phyloP scores from a whole-genome alignment of 768 basidiomycete species.

The Mycena rosella region DNA sequence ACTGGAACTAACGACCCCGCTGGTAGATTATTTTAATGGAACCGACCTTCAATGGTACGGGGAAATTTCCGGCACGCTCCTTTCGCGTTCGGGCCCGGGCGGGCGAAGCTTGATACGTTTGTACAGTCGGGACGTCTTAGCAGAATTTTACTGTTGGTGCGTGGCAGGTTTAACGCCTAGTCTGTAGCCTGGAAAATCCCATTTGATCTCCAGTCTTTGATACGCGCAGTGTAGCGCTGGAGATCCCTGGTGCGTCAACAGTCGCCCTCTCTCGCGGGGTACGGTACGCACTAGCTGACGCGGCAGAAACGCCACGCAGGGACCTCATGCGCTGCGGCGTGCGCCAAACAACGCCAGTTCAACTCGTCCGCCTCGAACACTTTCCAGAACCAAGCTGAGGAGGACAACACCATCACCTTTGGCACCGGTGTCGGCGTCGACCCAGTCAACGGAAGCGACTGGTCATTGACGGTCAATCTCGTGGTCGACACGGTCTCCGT shows the following conservation, averaged over 20 bases:
- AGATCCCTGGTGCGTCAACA: constrained; percentile 13
- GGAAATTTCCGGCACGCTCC: constrained; percentile 23
- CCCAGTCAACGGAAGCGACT: constrained; percentile 45
- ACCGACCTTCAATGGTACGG: constrained; percentile 41
- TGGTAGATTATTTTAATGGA: constrained; percentile 37
- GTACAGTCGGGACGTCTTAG: constrained; percentile 38
- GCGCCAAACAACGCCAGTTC: constrained; percentile 31
- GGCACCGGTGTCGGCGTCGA: constrained; percentile 43
- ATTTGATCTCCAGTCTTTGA: constrained; percentile 14
- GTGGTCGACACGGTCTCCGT: too few species aligned
- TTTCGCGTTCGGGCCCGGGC: too few species aligned
- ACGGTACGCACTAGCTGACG: neutral
- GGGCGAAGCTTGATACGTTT: neutral
- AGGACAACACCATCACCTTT: constrained; percentile 12
- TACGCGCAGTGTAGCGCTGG: constrained; percentile 1
- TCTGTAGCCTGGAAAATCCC: neutral
- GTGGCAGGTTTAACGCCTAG: neutral
- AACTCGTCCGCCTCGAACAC: constrained; percentile 25
- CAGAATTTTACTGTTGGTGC: constrained; percentile 38
- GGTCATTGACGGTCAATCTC: constrained; percentile 40
- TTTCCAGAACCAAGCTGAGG: constrained; percentile 17
- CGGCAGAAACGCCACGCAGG: constrained; percentile 8
- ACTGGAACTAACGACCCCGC: constrained; percentile 17
- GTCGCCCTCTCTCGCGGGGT: too few species aligned
- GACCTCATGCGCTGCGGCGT: constrained; percentile 19